Percentiles rank a stretch among this genome's conserved stretches.
These are phyloP conservation scores for Daldinia grandis DNA, from an alignment of 495 filamentous ascomycete genomes.

Conservation along the genomic window DNA sequence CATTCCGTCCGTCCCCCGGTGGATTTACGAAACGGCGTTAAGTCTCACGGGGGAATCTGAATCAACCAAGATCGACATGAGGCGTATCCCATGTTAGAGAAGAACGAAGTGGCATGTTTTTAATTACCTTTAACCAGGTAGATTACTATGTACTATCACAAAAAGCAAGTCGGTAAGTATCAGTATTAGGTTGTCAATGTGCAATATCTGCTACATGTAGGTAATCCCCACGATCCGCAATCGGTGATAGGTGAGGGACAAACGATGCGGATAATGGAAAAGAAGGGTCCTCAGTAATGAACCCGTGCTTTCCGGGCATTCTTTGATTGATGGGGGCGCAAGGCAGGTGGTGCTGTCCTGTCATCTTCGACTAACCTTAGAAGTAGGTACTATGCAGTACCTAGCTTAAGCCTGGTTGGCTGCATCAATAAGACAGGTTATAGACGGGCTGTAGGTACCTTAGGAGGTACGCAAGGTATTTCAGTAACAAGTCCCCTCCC, in stretches of 20 bases:
- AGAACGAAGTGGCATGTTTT: slow-evolving; percentile 30
- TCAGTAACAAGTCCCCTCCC: slow-evolving; percentile 29
- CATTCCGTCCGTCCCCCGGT: slow-evolving; percentile 15
- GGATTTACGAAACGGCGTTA: slow-evolving; percentile 37
- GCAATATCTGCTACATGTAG: not conserved
- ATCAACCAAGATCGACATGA: slow-evolving; percentile 35
- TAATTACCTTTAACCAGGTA: not conserved
- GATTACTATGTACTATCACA: not conserved
- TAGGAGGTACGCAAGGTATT: slow-evolving; percentile 3
- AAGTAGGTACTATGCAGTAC: not conserved
- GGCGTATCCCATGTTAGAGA: slow-evolving; percentile 21
- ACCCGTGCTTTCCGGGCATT: slow-evolving; percentile 35
- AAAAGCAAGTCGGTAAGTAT: not conserved
- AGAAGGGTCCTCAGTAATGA: slow-evolving; percentile 37
- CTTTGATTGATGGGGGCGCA: slow-evolving; percentile 38
- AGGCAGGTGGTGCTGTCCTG: slow-evolving; percentile 11
- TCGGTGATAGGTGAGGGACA: slow-evolving; percentile 4
- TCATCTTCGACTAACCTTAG: slow-evolving; percentile 23
- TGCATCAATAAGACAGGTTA: not conserved
- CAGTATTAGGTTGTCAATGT: not conserved
- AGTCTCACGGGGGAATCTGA: slow-evolving; percentile 37
- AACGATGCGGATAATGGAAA: not conserved
- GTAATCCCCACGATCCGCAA: slow-evolving; percentile 6
- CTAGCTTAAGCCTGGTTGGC: slow-evolving; percentile 19
- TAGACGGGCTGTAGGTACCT: not conserved